Evolutionary conservation across 768 basidiomycete species (phyloP), one percentile per base, ranked within the genome.

Genomic region (Mycena belliarum): DNA sequence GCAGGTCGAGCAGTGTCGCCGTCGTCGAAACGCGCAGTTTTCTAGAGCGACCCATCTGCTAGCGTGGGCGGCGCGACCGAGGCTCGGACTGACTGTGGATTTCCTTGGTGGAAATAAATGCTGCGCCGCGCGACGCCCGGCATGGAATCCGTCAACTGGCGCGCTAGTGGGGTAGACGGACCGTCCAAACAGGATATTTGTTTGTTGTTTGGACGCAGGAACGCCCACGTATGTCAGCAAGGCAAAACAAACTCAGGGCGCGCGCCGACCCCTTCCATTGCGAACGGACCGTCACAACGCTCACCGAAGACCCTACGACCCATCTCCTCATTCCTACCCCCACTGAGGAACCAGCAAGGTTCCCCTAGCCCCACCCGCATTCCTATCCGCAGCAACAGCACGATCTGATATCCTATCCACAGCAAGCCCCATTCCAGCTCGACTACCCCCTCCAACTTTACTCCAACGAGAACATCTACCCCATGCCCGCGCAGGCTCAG

Each of bases 271-370:
- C 73, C 63, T 79, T 77, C 63, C 81, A 76, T 70, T 80, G 87
- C 65, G 84, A 86, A 70, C 82, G 85, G 55, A 86, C 85, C n/a
- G 83, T 86, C 63, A 84, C 83, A 61, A 85, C 84, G 33, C 83
- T 86, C 66, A 83, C 84, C 12, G 77, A 83, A 65, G 82, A 83
- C 61, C 78, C 84, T 46, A 79, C 80, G 64, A 79, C 81, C 4
- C 76, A 77, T 28, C 82, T 79, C 57, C 76, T 82, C 55, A 73
- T 82, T 28, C 80, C 81, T 20, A 78, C 77, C 11, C 69, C 81
- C 24, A 79, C 78, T 61, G 83, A 85, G 69, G 80, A 83, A 18
- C 78, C 77, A 4, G 72, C 77, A 48, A 67, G 66, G 46, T 48
- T 20, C 23, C 14, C 54, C 23, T 11, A 43, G 23, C 42, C 42